Evolutionary conservation across 768 basidiomycete genomes (phyloP), one percentile per base, ranked within the genome.

Genomic region (Sistotremastrum niveocremeum): DNA sequence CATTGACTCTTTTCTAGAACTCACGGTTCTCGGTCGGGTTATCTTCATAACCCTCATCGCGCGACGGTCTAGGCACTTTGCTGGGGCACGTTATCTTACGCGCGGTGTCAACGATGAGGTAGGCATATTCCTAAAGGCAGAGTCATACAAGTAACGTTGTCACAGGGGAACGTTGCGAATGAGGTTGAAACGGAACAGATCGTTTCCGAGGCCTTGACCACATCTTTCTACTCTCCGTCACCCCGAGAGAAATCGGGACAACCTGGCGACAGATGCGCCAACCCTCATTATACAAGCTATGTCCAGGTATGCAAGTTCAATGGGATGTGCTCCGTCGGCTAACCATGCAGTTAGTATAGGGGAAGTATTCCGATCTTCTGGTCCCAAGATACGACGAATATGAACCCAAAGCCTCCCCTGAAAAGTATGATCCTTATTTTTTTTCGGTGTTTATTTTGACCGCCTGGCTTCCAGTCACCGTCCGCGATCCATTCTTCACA

Each of bases 141-240:
- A 20, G 20, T 20, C 20, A 20, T 20, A 20, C 20, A 20, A 20
- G 20, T 20, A 20, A 20, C 20, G 20, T 20, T 20, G 20, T 20
- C 20, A 20, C 50, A 95, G 90, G 95, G 95, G 3, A 89, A 93
- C 58, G 94, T 98, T 7, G 94, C 94, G 3, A 99, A 99, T 57
- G 95, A 98, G 61, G 95, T 99, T 2, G 95, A 99, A 64, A 95
- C 91, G 0, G 95, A 99, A 60, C 95, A 99, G 57, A 94, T 99
- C 43, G 88, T 94, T 0, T 84, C 82, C 6, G 91, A 94, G 57
- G 84, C 86, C 0, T 59, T 87, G 4, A 93, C 86, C 0, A 93
- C 90, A 0, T 78, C 90, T 0, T 93, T 95, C 59, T 88, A 90
- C 58, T 82, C 72, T 52, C 86, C 85, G 6, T 64, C 69, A 7